Conservation (phyloP, 257 asterid genomes). For the Nicotiana tabacum region DNA sequence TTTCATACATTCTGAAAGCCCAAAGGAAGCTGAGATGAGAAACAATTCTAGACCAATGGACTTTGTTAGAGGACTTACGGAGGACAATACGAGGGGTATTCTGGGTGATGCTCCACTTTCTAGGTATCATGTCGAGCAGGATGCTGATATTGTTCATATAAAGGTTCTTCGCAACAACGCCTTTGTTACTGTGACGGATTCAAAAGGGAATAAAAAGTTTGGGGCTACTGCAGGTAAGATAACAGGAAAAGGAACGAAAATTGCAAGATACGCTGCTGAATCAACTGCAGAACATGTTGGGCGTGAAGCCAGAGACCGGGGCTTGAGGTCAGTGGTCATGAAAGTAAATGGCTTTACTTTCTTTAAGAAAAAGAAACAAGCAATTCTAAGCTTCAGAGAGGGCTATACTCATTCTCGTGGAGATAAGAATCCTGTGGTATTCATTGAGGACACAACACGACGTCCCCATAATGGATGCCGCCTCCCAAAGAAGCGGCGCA, state of each 20-base stretch:
- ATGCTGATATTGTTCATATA: slow-evolving; percentile 85
- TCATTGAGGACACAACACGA: slow-evolving; percentile 80
- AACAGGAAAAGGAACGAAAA: slow-evolving; percentile 64
- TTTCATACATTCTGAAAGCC: slow-evolving; percentile 44
- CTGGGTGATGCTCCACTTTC: slow-evolving; percentile 9
- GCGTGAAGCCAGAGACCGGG: slow-evolving; percentile 58
- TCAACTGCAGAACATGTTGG: slow-evolving; percentile 89
- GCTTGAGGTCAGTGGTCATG: slow-evolving; percentile 68
- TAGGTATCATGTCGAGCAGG: slow-evolving; percentile 41
- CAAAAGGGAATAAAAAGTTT: slow-evolving; percentile 64
- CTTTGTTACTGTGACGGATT: slow-evolving; percentile 71
- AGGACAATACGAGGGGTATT: not conserved
- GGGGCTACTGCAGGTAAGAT: slow-evolving; percentile 70
- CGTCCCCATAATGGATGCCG: slow-evolving; percentile 93
- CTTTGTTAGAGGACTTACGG: slow-evolving; percentile 20
- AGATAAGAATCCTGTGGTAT: slow-evolving; percentile 61
- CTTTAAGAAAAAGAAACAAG: slow-evolving; percentile 74
- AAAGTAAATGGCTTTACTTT: slow-evolving; percentile 70
- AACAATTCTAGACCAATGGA: slow-evolving; percentile 22
- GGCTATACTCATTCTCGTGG: slow-evolving; percentile 70
- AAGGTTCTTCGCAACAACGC: slow-evolving; percentile 83
- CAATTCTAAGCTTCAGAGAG: slow-evolving; percentile 68
- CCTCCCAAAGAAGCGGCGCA: slow-evolving; percentile 61
- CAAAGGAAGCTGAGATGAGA: slow-evolving; percentile 31
- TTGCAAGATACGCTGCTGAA: slow-evolving; percentile 63